Conservation (phyloP, 2,329 filamentous ascomycete species). For the Cladophialophora carrionii region DNA sequence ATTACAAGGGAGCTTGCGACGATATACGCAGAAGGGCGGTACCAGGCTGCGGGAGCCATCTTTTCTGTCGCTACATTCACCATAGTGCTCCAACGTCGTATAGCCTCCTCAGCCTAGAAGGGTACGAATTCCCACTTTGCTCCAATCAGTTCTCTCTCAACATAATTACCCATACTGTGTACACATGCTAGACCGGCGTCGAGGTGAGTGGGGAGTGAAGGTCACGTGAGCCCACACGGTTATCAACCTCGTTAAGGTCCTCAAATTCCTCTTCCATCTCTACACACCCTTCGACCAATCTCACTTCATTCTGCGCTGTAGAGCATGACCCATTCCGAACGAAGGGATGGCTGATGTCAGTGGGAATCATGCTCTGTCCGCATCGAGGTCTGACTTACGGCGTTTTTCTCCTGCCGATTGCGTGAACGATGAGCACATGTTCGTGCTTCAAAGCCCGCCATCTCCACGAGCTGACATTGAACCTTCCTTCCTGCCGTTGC, state of each 20-base stretch:
- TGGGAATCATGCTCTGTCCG: background rate
- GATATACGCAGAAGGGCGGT: background rate
- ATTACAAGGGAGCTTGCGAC: background rate
- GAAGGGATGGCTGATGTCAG: conserved; percentile 10
- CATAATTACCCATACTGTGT: background rate
- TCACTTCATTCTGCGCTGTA: background rate
- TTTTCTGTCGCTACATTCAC: background rate
- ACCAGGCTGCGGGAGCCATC: background rate
- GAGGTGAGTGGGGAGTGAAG: background rate
- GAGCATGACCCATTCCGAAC: background rate
- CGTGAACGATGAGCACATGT: background rate
- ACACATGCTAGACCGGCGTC: background rate
- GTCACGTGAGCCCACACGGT: background rate
- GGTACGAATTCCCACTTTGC: background rate
- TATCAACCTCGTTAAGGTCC: conserved; percentile 22
- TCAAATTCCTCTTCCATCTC: conserved; percentile 12
- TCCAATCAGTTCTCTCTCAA: background rate
- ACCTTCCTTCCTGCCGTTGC: background rate
- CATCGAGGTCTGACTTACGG: background rate
- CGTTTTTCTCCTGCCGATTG: background rate
- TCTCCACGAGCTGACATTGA: background rate
- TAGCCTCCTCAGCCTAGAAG: background rate
- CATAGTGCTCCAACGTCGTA: background rate
- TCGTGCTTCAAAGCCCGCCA: background rate
- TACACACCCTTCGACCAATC: conserved; percentile 11